These are phyloP conservation scores for Cladosporium sp. DNA, from an alignment of 2,329 filamentous ascomycete species.

Conservation along the genomic window DNA sequence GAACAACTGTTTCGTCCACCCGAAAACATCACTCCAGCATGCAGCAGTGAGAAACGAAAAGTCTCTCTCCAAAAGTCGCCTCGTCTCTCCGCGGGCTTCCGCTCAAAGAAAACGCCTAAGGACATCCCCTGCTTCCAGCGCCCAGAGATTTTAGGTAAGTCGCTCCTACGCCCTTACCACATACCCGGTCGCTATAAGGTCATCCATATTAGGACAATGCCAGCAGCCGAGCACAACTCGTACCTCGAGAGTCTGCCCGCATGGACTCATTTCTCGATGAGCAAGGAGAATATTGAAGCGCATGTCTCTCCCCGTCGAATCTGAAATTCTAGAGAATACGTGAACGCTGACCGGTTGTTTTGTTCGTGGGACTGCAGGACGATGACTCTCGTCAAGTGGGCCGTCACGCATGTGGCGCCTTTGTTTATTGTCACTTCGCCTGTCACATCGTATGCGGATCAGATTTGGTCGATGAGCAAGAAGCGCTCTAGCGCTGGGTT, in stretches of 20 bases:
- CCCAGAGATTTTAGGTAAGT: constrained; percentile 21
- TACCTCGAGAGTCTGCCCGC: constrained; percentile 7
- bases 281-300: constrained; percentile 14
- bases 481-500: constrained; percentile 63
- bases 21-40: neutral
- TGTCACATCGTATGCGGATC: constrained; percentile 66
- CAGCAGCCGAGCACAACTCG: constrained; percentile 2
- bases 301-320: constrained; percentile 8
- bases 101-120: neutral
- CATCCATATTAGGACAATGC: neutral
- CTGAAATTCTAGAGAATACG: neutral
- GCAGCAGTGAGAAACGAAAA: constrained; percentile 8
- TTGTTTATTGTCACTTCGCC: constrained; percentile 60
- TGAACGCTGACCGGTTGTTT: constrained; percentile 9
- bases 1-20: neutral
- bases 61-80: neutral
- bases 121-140: constrained; percentile 13
- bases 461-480: constrained; percentile 66
- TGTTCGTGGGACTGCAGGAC: constrained; percentile 24
- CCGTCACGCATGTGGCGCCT: constrained; percentile 40
- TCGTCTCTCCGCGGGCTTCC: constrained; percentile 14
- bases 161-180: constrained; percentile 6
- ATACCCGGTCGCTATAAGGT: constrained; percentile 2
- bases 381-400: constrained; percentile 39
- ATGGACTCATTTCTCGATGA: neutral